These are phyloP conservation scores for Pseudisothecium myosuroides DNA, from an alignment of 225 moss, liverwort and hornwort species.

Conservation along the genomic window DNA sequence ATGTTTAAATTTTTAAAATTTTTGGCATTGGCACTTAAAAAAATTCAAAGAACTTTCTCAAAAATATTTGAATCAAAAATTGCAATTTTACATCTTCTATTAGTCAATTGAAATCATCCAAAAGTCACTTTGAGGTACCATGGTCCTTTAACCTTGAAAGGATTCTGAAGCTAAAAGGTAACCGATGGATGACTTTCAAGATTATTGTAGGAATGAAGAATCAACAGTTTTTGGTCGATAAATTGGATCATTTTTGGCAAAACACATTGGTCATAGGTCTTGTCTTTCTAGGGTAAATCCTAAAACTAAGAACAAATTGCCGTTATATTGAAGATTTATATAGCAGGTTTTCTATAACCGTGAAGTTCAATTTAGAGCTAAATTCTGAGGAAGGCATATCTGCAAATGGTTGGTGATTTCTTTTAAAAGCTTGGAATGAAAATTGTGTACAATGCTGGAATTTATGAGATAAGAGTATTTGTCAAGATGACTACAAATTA, in stretches of 20 bases:
- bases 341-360: fast-evolving
- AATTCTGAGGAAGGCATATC: fast-evolving
- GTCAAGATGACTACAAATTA: background rate
- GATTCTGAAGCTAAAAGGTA: fast-evolving
- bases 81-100: background rate
- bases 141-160: background rate
- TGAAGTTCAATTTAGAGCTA: background rate
- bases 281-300: fast-evolving
- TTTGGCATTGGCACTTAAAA: background rate
- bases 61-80: background rate
- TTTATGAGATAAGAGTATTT: background rate
- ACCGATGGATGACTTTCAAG: background rate
- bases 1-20: fast-evolving
- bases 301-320: background rate
- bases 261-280: background rate
- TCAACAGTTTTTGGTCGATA: fast-evolving
- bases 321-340: fast-evolving
- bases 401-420: background rate
- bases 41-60: background rate
- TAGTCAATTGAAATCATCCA: no score
- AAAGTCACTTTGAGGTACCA: background rate
- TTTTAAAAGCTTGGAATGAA: fast-evolving
- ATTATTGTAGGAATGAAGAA: background rate
- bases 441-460: background rate
- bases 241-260: background rate